Base-by-base conservation (phyloP, 2,329 filamentous ascomycete species). In the Meredithiella fracta region DNA sequence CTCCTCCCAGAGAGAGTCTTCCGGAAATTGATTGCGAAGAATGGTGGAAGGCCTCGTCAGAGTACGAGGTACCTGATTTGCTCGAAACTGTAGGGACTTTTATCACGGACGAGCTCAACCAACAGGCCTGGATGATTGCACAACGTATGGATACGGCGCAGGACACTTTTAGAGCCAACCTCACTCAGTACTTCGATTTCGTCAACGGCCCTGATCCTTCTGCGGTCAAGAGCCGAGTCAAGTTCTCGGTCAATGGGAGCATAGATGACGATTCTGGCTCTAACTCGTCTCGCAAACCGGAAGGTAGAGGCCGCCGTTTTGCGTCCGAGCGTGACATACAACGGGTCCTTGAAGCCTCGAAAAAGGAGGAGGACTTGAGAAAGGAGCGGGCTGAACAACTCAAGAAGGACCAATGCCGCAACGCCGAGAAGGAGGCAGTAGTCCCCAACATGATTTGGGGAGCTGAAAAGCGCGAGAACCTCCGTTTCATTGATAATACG, bases 281-380 rank as follows among this genome's bases (percentile, higher is more conserved):
- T 0, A 63, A 34, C 29, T 70, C 15, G 64, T 68, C 6, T 71
- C 74, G 0, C 80, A 85, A 64, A 73, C 76, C 4, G 70, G 78
- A 59, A 70, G 57, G 77, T 26, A 63, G 69, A 26, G 66, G 76
- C 55, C 76, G 75, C 58, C 72, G 79, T 56, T 85, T 80, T 64
- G 81, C 78, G 14, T 85, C 82, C 15, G 85, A 90, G 63, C 78
- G 84, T 53, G 85, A 90, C 59, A 67, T 89, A 5, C 81, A 89
- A 64, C 75, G 79, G 38, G 82, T 85, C 5, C 68, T 90, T 51
- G 79, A 85, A 64, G 81, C 85, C 62, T 89, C 85, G 0, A 77
- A 82, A 63, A 75, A 77, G 22, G 81, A 84, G 61, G 83, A 86
- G 58, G 81, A 83, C 60, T 84, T 87, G 63, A 75, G 79, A 34